A percentile compares a stretch with the other conserved stretches of the same genome.
Evolutionary conservation across 31 red algal genomes (phyloP).

Genomic region (Odonthalia washingtoniensis): DNA sequence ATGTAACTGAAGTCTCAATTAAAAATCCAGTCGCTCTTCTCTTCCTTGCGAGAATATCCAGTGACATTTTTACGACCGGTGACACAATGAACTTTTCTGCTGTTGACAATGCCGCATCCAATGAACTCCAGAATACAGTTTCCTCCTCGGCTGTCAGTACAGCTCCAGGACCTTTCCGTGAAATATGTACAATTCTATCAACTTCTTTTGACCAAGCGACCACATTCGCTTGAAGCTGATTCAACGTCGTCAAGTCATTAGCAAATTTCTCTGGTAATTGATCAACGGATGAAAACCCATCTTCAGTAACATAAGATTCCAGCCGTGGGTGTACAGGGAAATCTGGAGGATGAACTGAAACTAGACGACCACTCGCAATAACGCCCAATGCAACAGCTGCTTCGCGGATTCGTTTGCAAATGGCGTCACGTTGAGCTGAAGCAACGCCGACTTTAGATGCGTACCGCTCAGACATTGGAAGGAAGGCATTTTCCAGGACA

Average conservation of each 20-base stretch:
- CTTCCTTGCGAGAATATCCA: constrained; percentile 73
- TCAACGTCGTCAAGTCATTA: constrained; percentile 53
- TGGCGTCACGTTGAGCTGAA: constrained; percentile 56
- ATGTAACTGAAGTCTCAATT: constrained; percentile 42
- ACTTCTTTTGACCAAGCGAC: constrained; percentile 64
- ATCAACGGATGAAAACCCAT: constrained; percentile 37
- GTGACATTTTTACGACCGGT: constrained; percentile 49
- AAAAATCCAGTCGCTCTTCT: constrained; percentile 74
- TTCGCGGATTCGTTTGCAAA: constrained; percentile 72
- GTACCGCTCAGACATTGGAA: constrained; percentile 72
- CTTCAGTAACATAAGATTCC: constrained; percentile 30
- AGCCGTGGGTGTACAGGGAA: constrained; percentile 45
- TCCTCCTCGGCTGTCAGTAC: constrained; percentile 72
- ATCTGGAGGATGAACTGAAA: constrained; percentile 62
- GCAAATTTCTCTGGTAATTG: constrained; percentile 58
- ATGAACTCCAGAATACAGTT: constrained; percentile 83
- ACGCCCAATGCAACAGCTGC: constrained; percentile 74
- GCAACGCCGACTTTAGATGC: constrained; percentile 70
- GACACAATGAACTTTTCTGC: constrained; percentile 49
- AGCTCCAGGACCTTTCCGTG: constrained; percentile 50
- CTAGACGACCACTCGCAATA: constrained; percentile 66
- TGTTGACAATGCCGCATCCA: constrained; percentile 70
- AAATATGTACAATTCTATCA: constrained; percentile 67
- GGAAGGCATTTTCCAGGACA: constrained; percentile 67
- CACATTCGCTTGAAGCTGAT: constrained; percentile 74